Conservation (phyloP, 805 yeast species). For the Helenozyma baotianmanensis region DNA sequence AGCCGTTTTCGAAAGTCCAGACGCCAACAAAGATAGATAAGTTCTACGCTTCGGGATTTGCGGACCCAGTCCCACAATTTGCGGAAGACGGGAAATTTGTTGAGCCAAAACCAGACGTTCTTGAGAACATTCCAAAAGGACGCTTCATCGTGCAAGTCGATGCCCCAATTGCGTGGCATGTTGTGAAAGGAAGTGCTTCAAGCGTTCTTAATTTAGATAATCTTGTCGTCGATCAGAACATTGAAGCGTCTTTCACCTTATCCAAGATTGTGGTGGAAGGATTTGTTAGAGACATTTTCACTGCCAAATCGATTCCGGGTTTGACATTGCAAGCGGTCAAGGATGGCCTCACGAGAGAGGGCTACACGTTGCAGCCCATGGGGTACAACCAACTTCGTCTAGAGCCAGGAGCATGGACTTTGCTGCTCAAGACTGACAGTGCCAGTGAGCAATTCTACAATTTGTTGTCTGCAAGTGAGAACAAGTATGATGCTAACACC, state of each 20-base stretch:
- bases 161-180: slow-evolving; percentile 67
- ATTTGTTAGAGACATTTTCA: slow-evolving; percentile 45
- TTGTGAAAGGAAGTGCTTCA: slow-evolving; percentile 43
- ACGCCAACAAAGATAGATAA: slow-evolving; percentile 49
- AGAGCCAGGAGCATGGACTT: slow-evolving; percentile 64
- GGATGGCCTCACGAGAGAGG: slow-evolving; percentile 37
- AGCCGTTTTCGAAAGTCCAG: slow-evolving; percentile 45
- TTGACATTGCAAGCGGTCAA: slow-evolving; percentile 40
- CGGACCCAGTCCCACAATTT: slow-evolving; percentile 28
- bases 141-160: slow-evolving; percentile 49
- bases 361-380: slow-evolving; percentile 70
- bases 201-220: slow-evolving; percentile 55
- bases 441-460: slow-evolving; percentile 12
- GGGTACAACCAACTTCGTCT: slow-evolving; percentile 83
- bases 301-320: slow-evolving; percentile 44
- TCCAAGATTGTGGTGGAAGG: slow-evolving; percentile 66
- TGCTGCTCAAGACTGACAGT: slow-evolving; percentile 42
- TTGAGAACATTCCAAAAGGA: too few species aligned
- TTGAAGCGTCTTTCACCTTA: slow-evolving; percentile 40
- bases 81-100: slow-evolving; percentile 17
- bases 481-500: slow-evolving; percentile 35
- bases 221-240: slow-evolving; percentile 40
- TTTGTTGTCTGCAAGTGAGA: slow-evolving; percentile 36
- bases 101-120: slow-evolving; percentile 10
- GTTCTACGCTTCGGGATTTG: slow-evolving; percentile 49